phyloP scores from a whole-genome alignment of 768 basidiomycete genomes.

The Suillus luteus region DNA sequence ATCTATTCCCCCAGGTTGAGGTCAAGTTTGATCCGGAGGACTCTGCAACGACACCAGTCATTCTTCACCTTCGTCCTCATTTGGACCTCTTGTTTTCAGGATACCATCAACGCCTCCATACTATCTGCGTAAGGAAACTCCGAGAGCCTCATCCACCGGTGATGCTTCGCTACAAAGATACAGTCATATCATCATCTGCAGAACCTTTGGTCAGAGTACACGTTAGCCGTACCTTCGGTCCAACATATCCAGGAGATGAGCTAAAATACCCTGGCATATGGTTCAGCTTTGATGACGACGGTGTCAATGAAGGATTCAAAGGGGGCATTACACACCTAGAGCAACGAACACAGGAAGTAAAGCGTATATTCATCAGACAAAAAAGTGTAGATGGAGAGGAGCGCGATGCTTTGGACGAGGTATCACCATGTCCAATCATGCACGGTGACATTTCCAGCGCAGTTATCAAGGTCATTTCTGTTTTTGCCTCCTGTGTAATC shows the following conservation, averaged over 20 bases:
- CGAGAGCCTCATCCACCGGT: constrained; percentile 69
- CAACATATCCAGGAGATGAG: constrained; percentile 79
- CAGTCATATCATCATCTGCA: constrained; percentile 59
- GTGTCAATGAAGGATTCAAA: constrained; percentile 55
- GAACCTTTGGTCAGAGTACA: constrained; percentile 63
- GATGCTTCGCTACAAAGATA: constrained; percentile 66
- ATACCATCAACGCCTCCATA: constrained; percentile 75
- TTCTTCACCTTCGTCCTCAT: constrained; percentile 79
- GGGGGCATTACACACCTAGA: constrained; percentile 45
- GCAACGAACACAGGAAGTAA: constrained; percentile 75
- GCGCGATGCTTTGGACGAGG: constrained; percentile 74
- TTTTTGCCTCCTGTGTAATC: background rate
- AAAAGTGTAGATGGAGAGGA: constrained; percentile 57
- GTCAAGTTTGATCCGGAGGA: constrained; percentile 80
- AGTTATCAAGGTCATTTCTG: constrained; percentile 57
- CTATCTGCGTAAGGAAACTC: constrained; percentile 70
- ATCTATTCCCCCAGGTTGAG: constrained; percentile 78
- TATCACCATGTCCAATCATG: constrained; percentile 66
- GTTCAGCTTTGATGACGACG: constrained; percentile 84
- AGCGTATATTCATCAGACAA: constrained; percentile 72
- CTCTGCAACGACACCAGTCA: constrained; percentile 68
- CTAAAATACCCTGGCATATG: constrained; percentile 80
- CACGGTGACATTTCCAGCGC: constrained; percentile 68
- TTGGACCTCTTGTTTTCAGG: constrained; percentile 86
- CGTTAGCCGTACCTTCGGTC: constrained; percentile 76